Conservation (phyloP, 2,329 filamentous ascomycete species). For the Pseudomassariella vexata region DNA sequence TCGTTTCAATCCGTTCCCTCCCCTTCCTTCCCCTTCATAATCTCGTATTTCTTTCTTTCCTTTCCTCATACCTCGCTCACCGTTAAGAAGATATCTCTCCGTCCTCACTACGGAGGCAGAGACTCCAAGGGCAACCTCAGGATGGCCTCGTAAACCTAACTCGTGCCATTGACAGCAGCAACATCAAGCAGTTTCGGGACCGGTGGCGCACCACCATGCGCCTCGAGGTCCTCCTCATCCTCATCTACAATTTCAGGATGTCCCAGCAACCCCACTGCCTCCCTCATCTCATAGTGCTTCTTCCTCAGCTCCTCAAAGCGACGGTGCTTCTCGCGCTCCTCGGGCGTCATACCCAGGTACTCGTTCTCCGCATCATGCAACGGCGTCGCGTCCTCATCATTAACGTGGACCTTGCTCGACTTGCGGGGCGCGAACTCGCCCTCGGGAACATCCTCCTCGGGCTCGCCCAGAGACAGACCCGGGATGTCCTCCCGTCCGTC, state of each 20-base stretch:
- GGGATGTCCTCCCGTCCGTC: slow-evolving; percentile 76
- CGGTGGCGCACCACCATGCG: slow-evolving; percentile 42
- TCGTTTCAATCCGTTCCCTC: too few relatives aligned
- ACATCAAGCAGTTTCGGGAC: slow-evolving; percentile 43
- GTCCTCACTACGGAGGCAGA: too few relatives aligned
- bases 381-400: slow-evolving; percentile 48
- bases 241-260: slow-evolving; percentile 63
- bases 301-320: slow-evolving; percentile 88
- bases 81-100: too few relatives aligned
- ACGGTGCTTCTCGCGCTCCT: slow-evolving; percentile 85
- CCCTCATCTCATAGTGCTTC: slow-evolving; percentile 98
- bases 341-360: slow-evolving; percentile 49
- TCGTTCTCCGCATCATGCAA: slow-evolving; percentile 55
- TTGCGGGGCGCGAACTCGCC: slow-evolving; percentile 31
- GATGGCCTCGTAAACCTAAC: too few relatives aligned
- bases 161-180: slow-evolving; percentile 20
- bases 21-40: too few relatives aligned
- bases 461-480: slow-evolving; percentile 84
- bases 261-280: slow-evolving; percentile 81
- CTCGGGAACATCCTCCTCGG: slow-evolving; percentile 66
- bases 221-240: slow-evolving; percentile 50
- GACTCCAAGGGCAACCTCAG: too few relatives aligned
- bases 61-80: too few relatives aligned
- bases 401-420: slow-evolving; percentile 72
- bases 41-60: too few relatives aligned